Evolutionary conservation across 495 filamentous ascomycete genomes (phyloP).

Genomic region (Aspergillus campestris): DNA sequence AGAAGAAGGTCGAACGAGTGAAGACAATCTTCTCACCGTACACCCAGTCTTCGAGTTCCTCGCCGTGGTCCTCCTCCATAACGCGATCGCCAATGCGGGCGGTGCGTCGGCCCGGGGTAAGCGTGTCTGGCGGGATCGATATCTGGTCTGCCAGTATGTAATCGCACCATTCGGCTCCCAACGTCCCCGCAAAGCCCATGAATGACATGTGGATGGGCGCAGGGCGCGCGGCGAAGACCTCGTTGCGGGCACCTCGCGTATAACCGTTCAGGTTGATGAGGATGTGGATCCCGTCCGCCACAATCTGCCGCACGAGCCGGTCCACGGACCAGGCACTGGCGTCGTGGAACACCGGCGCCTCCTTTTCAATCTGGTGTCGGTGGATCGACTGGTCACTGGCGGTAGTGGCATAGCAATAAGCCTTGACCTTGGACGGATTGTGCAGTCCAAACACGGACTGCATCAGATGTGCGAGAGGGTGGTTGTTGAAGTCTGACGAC

Average conservation of each 20-base stretch:
- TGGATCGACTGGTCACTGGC: slow-evolving; percentile 85
- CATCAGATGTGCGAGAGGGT: slow-evolving; percentile 95
- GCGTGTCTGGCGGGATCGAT: slow-evolving; percentile 73
- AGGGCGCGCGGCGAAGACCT: slow-evolving; percentile 91
- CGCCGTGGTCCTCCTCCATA: slow-evolving; percentile 57
- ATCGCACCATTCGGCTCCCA: slow-evolving; percentile 98
- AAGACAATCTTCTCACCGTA: slow-evolving; percentile 97
- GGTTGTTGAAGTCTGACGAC: slow-evolving; percentile 98
- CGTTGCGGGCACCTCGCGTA: slow-evolving; percentile 92
- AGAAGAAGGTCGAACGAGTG: slow-evolving; percentile 95
- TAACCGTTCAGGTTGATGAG: slow-evolving; percentile 97
- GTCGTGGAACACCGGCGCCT: slow-evolving; percentile 88
- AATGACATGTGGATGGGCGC: slow-evolving; percentile 99
- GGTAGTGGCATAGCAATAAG: slow-evolving; percentile 96
- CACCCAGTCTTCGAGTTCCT: slow-evolving; percentile 67
- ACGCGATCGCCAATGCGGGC: slow-evolving; percentile 62
- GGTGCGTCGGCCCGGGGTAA: slow-evolving; percentile 70
- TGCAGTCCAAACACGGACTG: slow-evolving; percentile 97
- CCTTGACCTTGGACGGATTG: slow-evolving; percentile 60
- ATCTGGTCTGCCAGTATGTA: slow-evolving; percentile 89
- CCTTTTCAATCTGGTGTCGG: slow-evolving; percentile 86
- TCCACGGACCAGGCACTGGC: slow-evolving; percentile 82
- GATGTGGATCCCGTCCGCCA: slow-evolving; percentile 91
- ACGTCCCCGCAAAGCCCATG: slow-evolving; percentile 96
- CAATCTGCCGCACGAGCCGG: slow-evolving; percentile 78